Percentiles rank a stretch among this genome's conserved stretches.
Evolutionary conservation across 2,329 filamentous ascomycete genomes (phyloP).

Genomic region (Sclerotinia sclerotiorum): DNA sequence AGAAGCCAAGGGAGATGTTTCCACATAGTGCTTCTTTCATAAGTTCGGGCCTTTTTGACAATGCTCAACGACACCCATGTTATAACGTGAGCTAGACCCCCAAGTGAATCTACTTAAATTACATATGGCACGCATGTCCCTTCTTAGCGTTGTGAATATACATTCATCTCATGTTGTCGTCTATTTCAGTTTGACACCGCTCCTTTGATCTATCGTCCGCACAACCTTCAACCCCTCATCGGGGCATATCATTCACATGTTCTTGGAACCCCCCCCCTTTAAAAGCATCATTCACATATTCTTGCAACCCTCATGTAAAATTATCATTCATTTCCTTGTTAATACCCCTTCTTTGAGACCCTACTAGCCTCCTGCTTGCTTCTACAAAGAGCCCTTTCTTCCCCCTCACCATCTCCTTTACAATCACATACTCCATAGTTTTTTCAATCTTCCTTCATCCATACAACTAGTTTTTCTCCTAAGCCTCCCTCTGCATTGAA

Average conservation of each 20-base stretch:
- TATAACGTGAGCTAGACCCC: background rate
- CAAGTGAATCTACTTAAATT: background rate
- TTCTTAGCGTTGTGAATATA: background rate
- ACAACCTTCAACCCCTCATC: background rate
- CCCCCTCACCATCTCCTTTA: background rate
- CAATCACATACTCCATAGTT: background rate
- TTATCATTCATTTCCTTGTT: background rate
- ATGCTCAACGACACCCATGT: background rate
- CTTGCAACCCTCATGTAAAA: background rate
- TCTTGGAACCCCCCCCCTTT: background rate
- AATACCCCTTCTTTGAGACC: constrained; percentile 5
- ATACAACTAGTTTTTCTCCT: too few species aligned
- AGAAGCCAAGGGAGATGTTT: constrained; percentile 18
- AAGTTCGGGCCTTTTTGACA: constrained; percentile 19
- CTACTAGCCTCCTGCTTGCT: background rate
- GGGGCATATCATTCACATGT: background rate
- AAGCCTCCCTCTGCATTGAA: background rate
- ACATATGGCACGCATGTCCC: background rate
- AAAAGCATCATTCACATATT: background rate
- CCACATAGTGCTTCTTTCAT: background rate
- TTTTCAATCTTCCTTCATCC: background rate
- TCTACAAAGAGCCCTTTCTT: constrained; percentile 13
- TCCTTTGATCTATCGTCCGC: background rate
- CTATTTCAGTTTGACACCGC: background rate
- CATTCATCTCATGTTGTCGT: background rate